phyloP scores from a whole-genome alignment of 1,284 basidiomycete species.

The Cryptococcus sp. region DNA sequence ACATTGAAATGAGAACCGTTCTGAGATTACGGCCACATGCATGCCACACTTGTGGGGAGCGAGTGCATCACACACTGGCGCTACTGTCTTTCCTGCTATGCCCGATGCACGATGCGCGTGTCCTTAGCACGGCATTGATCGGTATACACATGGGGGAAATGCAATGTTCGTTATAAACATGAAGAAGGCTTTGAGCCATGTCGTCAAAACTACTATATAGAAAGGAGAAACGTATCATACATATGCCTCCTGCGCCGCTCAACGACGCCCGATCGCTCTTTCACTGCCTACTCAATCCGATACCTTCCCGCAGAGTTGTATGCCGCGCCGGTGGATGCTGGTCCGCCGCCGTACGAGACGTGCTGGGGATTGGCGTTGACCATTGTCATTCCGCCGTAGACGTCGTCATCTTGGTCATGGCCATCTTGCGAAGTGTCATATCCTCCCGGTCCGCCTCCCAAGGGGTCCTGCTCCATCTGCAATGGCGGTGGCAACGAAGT shows the following conservation, averaged over 20 bases:
- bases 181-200: too few relatives aligned
- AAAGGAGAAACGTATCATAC: too few relatives aligned
- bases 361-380: background rate
- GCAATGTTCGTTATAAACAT: too few relatives aligned
- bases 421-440: background rate
- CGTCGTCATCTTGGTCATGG: background rate
- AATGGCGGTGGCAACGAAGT: slow-evolving; percentile 37
- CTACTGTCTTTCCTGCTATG: too few relatives aligned
- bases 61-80: too few relatives aligned
- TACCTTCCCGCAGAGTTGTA: background rate
- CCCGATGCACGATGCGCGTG: too few relatives aligned
- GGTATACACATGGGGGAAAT: background rate
- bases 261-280: slow-evolving; percentile 1
- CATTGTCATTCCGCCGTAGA: slow-evolving; percentile 1
- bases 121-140: background rate
- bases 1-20: too few relatives aligned
- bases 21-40: too few relatives aligned
- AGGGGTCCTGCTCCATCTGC: slow-evolving; percentile 10
- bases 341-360: background rate
- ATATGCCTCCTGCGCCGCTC: background rate
- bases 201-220: too few relatives aligned
- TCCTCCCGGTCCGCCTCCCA: background rate
- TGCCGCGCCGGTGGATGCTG: background rate
- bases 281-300: background rate
- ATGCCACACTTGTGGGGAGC: too few relatives aligned